phyloP scores from a whole-genome alignment of 352 stramenopile genomes.

The Pythium utonaiense region DNA sequence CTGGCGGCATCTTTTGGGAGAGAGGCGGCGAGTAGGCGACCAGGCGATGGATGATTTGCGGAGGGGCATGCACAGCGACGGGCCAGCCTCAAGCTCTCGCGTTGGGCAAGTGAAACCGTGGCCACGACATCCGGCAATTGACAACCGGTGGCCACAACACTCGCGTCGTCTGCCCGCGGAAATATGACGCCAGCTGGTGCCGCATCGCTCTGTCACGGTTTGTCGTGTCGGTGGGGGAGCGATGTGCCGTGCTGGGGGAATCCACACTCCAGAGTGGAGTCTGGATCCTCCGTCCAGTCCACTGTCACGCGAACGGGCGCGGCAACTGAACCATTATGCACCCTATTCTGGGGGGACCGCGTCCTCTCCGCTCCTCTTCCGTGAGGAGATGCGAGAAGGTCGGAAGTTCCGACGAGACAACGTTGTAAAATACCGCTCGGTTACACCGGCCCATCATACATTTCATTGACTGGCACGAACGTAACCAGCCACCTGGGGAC shows the following conservation, averaged over 20 bases:
- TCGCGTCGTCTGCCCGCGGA: neutral
- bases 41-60: conserved; percentile 1
- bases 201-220: neutral
- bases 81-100: neutral
- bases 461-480: neutral
- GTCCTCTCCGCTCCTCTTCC: neutral
- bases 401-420: no score
- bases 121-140: neutral
- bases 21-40: neutral
- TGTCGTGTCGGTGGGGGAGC: neutral
- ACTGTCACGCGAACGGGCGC: neutral
- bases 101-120: neutral
- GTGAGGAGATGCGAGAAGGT: neutral
- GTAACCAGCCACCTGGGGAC: neutral
- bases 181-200: neutral
- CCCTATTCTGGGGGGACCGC: neutral
- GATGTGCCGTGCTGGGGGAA: neutral
- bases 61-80: neutral
- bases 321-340: neutral
- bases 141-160: neutral
- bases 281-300: neutral
- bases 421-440: neutral
- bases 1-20: conserved; percentile 1
- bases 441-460: neutral
- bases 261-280: neutral